Evolutionary conservation across 129 eudicot genomes (phyloP).

Genomic region (Cynara cardunculus): DNA sequence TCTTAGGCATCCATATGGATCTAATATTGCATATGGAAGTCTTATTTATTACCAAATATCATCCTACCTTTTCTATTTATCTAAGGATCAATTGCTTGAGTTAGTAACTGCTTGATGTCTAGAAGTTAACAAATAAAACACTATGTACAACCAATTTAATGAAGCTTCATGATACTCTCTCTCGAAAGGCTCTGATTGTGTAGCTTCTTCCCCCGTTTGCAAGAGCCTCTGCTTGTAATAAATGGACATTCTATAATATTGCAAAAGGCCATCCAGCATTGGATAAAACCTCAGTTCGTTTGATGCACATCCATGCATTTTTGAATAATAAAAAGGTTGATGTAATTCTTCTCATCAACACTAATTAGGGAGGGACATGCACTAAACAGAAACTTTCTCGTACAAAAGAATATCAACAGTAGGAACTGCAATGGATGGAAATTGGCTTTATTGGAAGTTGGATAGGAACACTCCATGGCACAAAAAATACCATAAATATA

Average conservation of each 20-base stretch:
- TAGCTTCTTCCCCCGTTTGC: slow-evolving; percentile 12
- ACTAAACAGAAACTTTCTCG: slow-evolving; percentile 1
- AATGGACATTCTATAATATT: background rate
- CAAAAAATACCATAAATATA: background rate
- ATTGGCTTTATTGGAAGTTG: background rate
- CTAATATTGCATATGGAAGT: slow-evolving; percentile 2
- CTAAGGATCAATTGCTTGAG: slow-evolving; percentile 6
- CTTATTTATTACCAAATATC: background rate
- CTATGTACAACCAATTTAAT: slow-evolving; percentile 3
- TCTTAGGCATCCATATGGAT: slow-evolving; percentile 1
- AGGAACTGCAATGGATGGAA: background rate
- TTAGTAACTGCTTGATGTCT: slow-evolving; percentile 3
- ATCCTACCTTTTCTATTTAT: background rate
- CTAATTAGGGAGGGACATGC: background rate
- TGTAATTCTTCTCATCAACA: background rate
- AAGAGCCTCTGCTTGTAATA: slow-evolving; percentile 12
- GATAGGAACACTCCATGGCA: background rate
- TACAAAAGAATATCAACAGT: background rate
- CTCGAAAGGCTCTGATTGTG: background rate
- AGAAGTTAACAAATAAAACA: slow-evolving; percentile 4
- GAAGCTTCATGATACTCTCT: background rate
- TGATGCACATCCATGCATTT: background rate
- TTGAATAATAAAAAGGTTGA: slow-evolving; percentile 1
- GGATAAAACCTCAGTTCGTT: background rate
- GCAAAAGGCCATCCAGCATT: background rate